These are phyloP conservation scores for Gracilaria caudata DNA, from an alignment of 23 red algal genomes.

Conservation along the genomic window DNA sequence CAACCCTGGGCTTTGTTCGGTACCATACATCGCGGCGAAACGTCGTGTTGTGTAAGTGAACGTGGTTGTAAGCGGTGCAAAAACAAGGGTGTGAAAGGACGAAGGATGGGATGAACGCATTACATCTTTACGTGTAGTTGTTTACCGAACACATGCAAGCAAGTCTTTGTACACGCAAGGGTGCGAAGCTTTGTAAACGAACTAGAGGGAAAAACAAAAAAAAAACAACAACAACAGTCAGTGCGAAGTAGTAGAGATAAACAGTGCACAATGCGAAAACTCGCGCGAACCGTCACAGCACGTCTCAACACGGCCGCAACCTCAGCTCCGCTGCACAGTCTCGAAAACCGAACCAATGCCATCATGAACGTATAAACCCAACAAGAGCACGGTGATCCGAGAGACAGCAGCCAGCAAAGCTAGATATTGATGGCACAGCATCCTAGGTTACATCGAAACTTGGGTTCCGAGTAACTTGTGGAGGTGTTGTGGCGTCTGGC, in stretches of 20 bases:
- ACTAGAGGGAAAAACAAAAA: not conserved
- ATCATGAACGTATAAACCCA: too few species aligned
- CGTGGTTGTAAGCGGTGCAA: not conserved
- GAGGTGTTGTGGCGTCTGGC: not conserved
- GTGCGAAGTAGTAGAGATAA: not conserved
- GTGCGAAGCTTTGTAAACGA: not conserved
- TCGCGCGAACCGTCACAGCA: not conserved
- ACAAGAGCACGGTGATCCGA: not conserved
- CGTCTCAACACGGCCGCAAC: not conserved
- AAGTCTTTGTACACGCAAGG: not conserved
- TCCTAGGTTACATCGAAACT: constrained; percentile 21
- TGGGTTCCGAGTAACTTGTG: constrained; percentile 30
- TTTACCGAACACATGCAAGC: not conserved
- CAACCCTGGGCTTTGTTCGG: too few species aligned
- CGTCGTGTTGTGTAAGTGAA: too few species aligned
- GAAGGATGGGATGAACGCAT: too few species aligned
- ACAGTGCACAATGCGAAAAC: not conserved
- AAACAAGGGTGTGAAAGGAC: not conserved
- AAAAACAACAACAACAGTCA: too few species aligned
- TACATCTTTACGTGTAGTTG: not conserved
- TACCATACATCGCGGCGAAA: too few species aligned
- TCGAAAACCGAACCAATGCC: constrained; percentile 14
- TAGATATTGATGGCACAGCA: constrained; percentile 34
- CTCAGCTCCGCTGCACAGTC: not conserved
- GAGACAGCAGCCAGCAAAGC: not conserved